Conservation (phyloP, 257 asterid genomes). For the Salvia miltiorrhiza region DNA sequence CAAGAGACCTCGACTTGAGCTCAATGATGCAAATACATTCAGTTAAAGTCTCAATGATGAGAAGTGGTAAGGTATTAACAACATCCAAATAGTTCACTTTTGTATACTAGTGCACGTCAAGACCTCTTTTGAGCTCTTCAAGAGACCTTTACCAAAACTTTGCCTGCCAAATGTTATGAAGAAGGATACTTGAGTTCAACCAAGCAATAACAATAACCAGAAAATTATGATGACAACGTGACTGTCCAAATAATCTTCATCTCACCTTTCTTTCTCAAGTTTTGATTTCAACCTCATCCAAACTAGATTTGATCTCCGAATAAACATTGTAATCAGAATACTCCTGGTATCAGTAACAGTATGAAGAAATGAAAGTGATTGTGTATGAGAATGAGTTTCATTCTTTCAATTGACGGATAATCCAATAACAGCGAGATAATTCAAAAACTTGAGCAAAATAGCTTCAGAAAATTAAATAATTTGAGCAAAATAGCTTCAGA, state of each 20-base stretch:
- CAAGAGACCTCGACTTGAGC: no score
- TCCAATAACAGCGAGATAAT: no score
- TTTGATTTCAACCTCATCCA: no score
- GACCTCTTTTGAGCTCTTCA: slow-evolving; percentile 94
- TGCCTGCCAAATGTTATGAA: slow-evolving; percentile 55
- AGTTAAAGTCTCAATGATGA: slow-evolving; percentile 26
- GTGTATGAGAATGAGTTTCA: no score
- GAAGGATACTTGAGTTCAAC: slow-evolving; percentile 13
- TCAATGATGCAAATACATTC: slow-evolving; percentile 19
- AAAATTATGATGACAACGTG: slow-evolving; percentile 9
- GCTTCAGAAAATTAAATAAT: no score
- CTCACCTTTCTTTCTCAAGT: no score
- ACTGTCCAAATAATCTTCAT: slow-evolving; percentile 1
- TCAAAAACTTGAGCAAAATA: no score
- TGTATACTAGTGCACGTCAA: slow-evolving; percentile 4
- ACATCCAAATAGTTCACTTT: slow-evolving; percentile 13
- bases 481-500: no score
- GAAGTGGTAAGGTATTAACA: slow-evolving; percentile 10
- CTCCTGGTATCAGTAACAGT: slow-evolving; percentile 1
- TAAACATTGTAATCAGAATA: slow-evolving; percentile 51
- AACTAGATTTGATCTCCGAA: slow-evolving; percentile 62
- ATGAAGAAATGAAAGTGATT: no score
- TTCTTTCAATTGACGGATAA: no score
- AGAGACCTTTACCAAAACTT: slow-evolving; percentile 68
- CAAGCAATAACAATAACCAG: neutral